Base-by-base conservation (phyloP, 257 asterid species). In the Cordia subcordata region DNA sequence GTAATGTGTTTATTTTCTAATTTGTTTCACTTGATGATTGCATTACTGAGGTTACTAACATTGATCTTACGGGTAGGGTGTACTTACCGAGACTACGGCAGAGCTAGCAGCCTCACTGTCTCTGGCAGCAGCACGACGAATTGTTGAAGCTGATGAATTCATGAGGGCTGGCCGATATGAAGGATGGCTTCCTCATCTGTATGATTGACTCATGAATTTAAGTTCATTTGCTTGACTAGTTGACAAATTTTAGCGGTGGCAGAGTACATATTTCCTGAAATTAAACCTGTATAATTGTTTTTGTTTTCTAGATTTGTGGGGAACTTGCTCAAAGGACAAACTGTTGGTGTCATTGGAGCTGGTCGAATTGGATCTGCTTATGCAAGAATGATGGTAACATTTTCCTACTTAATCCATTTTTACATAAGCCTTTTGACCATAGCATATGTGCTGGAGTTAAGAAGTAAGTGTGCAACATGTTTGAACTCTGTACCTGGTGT, bases 121-220 rank as follows among this genome's bases (percentile, higher is more conserved):
- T 52, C 47, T 92, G 63, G 86, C 98, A 38, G 96, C 96, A 58
- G 88, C 94, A 4, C 77, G 98, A 73, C 84, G 98, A 71, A 86
- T 92, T 53, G 98, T 92, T 19, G 98, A 92, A 70, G 98, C 98
- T 3, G 98, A 92, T 63, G 95, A 80, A 73, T 92, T 88, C 83
- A 92, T 88, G 98, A 92, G 96, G 77, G 83, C 77, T 14, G 98
- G 98, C 17, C 73, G 80, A 75, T 92, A 92, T 39, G 96, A 92
- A 66, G 98, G 98, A 84, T 92, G 96, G 98, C 95, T 92, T 72
- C 98, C 98, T 47, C 81, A 92, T 81, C 81, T 92, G 98, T 91
- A 85, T 60, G 84, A 10, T 16, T 23, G 13, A 65, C 39, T 46
- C 6, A 1, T 22, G 15, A 18, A 35, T 52, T 52, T 52, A 18